These are phyloP conservation scores for Ganoderma multipileum DNA, from an alignment of 1,284 basidiomycete genomes.

Conservation along the genomic window DNA sequence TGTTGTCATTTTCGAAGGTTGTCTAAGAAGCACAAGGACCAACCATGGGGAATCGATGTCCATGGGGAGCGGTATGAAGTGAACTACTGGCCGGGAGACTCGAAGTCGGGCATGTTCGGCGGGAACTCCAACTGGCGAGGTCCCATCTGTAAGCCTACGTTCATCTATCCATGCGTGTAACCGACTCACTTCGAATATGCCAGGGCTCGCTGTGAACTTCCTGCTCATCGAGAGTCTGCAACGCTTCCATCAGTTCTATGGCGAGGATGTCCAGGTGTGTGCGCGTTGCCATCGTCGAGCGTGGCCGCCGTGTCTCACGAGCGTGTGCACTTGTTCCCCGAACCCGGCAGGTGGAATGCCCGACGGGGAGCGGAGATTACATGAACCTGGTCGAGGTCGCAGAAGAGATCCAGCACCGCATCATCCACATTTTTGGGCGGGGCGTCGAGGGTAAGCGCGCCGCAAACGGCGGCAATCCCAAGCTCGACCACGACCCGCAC, in stretches of 20 bases:
- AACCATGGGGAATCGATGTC: slow-evolving; percentile 95
- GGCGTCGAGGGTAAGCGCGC: slow-evolving; percentile 88
- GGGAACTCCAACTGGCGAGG: slow-evolving; percentile 98
- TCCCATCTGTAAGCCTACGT: slow-evolving; percentile 67
- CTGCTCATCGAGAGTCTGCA: slow-evolving; percentile 93
- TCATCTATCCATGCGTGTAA: neutral
- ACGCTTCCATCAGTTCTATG: slow-evolving; percentile 97
- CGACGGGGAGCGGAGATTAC: slow-evolving; percentile 93
- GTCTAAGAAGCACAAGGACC: slow-evolving; percentile 89
- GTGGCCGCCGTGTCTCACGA: slow-evolving; percentile 8
- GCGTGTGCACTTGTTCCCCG: neutral
- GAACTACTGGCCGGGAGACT: slow-evolving; percentile 98
- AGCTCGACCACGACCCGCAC: slow-evolving; percentile 92
- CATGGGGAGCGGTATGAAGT: slow-evolving; percentile 93
- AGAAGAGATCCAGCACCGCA: slow-evolving; percentile 96
- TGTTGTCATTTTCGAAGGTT: slow-evolving; percentile 43
- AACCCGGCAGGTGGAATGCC: slow-evolving; percentile 80
- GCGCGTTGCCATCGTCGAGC: neutral
- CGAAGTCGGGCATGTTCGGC: slow-evolving; percentile 97
- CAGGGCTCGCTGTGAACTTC: slow-evolving; percentile 95
- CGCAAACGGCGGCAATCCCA: slow-evolving; percentile 89
- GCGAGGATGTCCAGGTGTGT: slow-evolving; percentile 76
- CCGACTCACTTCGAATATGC: slow-evolving; percentile 2
- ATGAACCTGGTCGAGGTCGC: slow-evolving; percentile 95
- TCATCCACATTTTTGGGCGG: slow-evolving; percentile 96